A percentile compares a stretch with the other conserved stretches of the same genome.
Conservation (phyloP, 2,329 filamentous ascomycete genomes). For the Paecilomyces sp. region DNA sequence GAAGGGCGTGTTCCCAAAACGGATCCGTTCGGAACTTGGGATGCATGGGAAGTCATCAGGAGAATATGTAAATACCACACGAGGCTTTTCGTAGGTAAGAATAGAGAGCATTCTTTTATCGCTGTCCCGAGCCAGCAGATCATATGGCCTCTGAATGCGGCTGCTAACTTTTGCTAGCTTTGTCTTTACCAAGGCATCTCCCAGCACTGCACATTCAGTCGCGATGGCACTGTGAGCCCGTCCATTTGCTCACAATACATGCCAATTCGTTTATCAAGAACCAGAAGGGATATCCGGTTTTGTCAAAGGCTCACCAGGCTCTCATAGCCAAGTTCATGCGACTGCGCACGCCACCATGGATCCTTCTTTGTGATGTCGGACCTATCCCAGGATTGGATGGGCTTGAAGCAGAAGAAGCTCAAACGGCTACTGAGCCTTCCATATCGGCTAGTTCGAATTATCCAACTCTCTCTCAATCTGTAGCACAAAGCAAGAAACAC, state of each 20-base stretch:
- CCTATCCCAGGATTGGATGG: constrained; percentile 43
- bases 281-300: constrained; percentile 50
- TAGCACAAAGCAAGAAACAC: constrained; percentile 42
- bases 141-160: background rate
- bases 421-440: constrained; percentile 9
- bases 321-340: constrained; percentile 53
- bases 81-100: constrained; percentile 76
- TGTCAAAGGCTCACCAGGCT: constrained; percentile 52
- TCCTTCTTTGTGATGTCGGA: constrained; percentile 53
- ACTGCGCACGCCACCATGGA: constrained; percentile 52
- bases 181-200: constrained; percentile 53
- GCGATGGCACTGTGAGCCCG: constrained; percentile 58
- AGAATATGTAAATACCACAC: constrained; percentile 77
- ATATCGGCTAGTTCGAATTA: constrained; percentile 38
- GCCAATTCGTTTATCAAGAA: constrained; percentile 51
- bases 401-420: constrained; percentile 7
- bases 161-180: constrained; percentile 32
- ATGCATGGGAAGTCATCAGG: constrained; percentile 85
- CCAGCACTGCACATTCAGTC: constrained; percentile 50
- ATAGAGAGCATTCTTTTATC: constrained; percentile 4
- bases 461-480: constrained; percentile 65
- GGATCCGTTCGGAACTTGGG: constrained; percentile 77
- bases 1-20: constrained; percentile 41
- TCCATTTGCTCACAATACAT: constrained; percentile 50
- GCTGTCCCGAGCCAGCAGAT: background rate